Evolutionary conservation across 805 yeast genomes (phyloP).

Genomic region (Candida palmyrensis): DNA sequence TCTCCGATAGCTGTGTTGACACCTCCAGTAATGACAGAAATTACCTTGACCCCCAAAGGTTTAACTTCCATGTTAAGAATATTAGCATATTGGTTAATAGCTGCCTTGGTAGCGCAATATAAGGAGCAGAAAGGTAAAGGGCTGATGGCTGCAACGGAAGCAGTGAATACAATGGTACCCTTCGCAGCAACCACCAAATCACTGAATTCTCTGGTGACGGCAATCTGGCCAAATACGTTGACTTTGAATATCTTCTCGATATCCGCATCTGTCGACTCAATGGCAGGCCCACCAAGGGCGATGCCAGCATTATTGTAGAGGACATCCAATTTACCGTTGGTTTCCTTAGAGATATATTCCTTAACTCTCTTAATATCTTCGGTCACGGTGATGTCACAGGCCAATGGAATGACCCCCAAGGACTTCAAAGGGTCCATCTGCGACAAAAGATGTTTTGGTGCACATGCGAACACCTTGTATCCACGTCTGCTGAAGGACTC

Average conservation of each 20-base stretch:
- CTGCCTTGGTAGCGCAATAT: conserved; percentile 36
- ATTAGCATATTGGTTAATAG: conserved; percentile 32
- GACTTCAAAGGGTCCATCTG: conserved; percentile 19
- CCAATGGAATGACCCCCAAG: conserved; percentile 19
- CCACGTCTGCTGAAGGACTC: conserved; percentile 37
- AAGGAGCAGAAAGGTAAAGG: conserved; percentile 30
- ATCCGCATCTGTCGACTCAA: conserved; percentile 20
- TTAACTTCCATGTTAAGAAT: conserved; percentile 28
- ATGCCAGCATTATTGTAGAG: conserved; percentile 42
- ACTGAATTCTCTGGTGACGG: conserved; percentile 28
- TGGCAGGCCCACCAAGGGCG: conserved; percentile 21
- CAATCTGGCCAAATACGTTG: conserved; percentile 35
- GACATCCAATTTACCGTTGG: conserved; percentile 28
- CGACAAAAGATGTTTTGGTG: conserved; percentile 13
- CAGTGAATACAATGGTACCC: conserved; percentile 35
- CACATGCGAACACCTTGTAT: conserved; percentile 29
- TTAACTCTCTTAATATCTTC: conserved; percentile 18
- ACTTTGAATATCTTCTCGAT: conserved; percentile 21
- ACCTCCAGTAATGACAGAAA: conserved; percentile 36
- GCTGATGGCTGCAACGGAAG: conserved; percentile 27
- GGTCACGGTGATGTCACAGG: conserved; percentile 27
- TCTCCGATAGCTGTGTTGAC: conserved; percentile 34
- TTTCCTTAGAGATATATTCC: conserved; percentile 13
- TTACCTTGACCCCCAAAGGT: conserved; percentile 34
- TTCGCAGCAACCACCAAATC: conserved; percentile 24